phyloP scores from a whole-genome alignment of 2,329 filamentous ascomycete species.

The Aspergillus sp. region DNA sequence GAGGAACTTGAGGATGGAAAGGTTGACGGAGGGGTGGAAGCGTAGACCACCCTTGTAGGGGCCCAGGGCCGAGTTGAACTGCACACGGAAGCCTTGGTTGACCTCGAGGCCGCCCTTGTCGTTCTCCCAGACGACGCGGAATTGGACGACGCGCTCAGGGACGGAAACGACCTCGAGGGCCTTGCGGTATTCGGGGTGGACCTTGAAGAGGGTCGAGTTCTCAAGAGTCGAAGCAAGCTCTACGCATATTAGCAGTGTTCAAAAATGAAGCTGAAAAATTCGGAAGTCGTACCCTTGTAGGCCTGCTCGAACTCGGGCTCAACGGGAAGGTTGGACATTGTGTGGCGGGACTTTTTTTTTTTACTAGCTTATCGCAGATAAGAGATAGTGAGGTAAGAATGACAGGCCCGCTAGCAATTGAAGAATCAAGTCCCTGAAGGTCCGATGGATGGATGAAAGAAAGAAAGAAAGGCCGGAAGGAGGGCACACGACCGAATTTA shows the following conservation, averaged over 20 bases:
- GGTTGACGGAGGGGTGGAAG: constrained; percentile 74
- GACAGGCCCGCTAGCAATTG: constrained; percentile 12
- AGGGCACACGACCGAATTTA: constrained; percentile 15
- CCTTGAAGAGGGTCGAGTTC: constrained; percentile 86
- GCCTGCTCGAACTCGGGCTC: constrained; percentile 99
- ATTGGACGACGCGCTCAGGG: constrained; percentile 94
- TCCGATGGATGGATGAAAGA: constrained; percentile 1
- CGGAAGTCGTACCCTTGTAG: constrained; percentile 70
- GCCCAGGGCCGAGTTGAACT: constrained; percentile 97
- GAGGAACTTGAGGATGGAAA: constrained; percentile 85
- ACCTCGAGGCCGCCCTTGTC: constrained; percentile 83
- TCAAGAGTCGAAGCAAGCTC: constrained; percentile 95
- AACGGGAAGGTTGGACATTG: constrained; percentile 77
- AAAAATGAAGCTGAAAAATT: neutral
- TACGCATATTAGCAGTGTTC: constrained; percentile 36
- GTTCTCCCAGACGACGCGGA: constrained; percentile 96
- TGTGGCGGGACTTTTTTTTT: neutral
- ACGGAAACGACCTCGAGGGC: constrained; percentile 85
- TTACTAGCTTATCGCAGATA: constrained; percentile 9
- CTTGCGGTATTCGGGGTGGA: constrained; percentile 91
- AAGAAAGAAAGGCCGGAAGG: constrained; percentile 4
- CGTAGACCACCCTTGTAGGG: constrained; percentile 98
- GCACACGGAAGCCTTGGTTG: constrained; percentile 93
- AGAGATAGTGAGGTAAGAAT: constrained; percentile 6
- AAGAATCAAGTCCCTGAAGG: constrained; percentile 8